Base-by-base conservation (phyloP, 352 stramenopile genomes). In the Phytopythium sindhum region DNA sequence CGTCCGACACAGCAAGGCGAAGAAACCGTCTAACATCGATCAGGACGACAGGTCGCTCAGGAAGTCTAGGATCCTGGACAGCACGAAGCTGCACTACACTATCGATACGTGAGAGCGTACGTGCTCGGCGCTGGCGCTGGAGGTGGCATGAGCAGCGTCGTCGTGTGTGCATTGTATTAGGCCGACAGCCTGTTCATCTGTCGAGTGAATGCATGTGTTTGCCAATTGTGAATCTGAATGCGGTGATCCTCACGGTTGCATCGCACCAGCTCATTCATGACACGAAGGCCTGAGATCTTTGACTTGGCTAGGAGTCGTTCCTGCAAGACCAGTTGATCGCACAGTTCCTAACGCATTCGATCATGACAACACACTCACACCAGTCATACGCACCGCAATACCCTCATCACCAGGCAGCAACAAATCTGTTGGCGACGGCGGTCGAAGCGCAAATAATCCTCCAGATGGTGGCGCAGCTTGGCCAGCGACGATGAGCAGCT, bases 401-500 rank as follows among this genome's bases (percentile, higher is more conserved):
- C 11, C n/a, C n/a, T n/a, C n/a, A n/a, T n/a, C 48, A 24, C 28
- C 47, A 29, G 7, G 15, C 24, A 23, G 4, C 23, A 7, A 55
- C 61, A 5, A 68, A 90, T 81, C 70, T 87, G 69, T 58, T 75
- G 73, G 61, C 71, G 77, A 17, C 75, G 70, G 24, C 67, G 42
- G 51, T 75, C 81, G 10, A 68, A 67, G 24, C 64, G 29, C 37
- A 93, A 85, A 58, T 79, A 91, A 48, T 65, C 64, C 70, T 92
- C 81, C 31, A 92, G 67, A 14, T 59, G 74, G n/a, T 65, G 63
- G 11, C 80, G 70, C 24, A 88, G 37, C 15, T 67, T 60, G 17
- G 64, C 33, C 31, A 94, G 73, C 0, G 80, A 93, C 72, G 59
- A 95, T 96, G 55, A 96, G 57, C 37, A 96, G 69, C 17, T 67